Base-by-base conservation (phyloP, 2,329 filamentous ascomycete genomes). In the Ophiostoma himal-ulmi region DNA sequence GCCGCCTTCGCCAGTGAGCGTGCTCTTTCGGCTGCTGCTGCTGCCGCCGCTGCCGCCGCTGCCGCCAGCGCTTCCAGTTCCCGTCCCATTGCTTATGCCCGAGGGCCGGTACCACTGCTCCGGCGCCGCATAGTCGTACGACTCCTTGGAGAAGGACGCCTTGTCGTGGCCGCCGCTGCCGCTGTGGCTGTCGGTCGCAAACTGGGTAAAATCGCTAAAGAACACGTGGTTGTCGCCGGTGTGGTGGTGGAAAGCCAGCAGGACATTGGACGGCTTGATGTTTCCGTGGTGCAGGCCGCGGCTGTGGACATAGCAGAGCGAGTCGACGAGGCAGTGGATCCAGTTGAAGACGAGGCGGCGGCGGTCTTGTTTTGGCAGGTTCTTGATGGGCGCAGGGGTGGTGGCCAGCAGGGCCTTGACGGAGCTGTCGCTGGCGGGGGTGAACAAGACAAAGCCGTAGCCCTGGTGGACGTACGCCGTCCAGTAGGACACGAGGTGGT, bases 321-420 rank as follows among this genome's bases (percentile, higher is more conserved):
- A 88, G 76, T 92, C 89, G 57, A 85, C 83, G 4, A 93, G 82
- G 76, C 91, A 93, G 75, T 91, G 87, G 75, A 93, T 86, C 91
- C 91, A 93, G 77, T 91, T 89, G 76, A 92, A 82, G 5, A 92
- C 77, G 20, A 90, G 80, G 65, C 82, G 80, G 44, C 88, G 83
- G 36, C 89, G 83, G 57, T 86, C 83, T 68, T 82, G 81, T 76
- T 91, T 90, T 3, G 85, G 75, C 13, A 92, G 77, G 69, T 84
- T 85, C 75, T 90, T 89, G 77, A 90, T 84, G 30, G 85, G 84
- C 30, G 84, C 80, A 1, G 90, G 88, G 5, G 85, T 86, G 68
- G 86, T 86, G 20, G 87, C 83, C 71, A 93, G 83, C 77, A 92
- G 89, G 0, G 87, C 86, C 75, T 87, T 88, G 52, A 93, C 83